A percentile compares a stretch with the other conserved stretches of the same genome.
These are phyloP conservation scores for Annulohypoxylon truncatum DNA, from an alignment of 2,329 filamentous ascomycete species.

Conservation along the genomic window DNA sequence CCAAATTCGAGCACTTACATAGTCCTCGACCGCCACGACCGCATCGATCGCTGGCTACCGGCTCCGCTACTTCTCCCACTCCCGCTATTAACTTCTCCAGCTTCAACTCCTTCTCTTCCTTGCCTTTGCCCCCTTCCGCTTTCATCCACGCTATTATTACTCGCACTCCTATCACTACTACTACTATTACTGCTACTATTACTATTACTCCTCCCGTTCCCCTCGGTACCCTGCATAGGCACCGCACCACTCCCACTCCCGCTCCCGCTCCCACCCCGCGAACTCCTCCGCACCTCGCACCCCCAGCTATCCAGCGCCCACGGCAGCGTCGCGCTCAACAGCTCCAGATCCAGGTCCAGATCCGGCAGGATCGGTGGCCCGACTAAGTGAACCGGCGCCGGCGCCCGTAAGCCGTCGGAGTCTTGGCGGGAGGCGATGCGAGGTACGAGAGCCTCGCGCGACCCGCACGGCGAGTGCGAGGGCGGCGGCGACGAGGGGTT, in stretches of 20 bases:
- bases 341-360: constrained; percentile 30
- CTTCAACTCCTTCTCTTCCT: neutral
- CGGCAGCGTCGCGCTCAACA: constrained; percentile 30
- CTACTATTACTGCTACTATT: neutral
- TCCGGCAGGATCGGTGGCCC: constrained; percentile 35
- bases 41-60: neutral
- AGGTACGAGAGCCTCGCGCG: neutral
- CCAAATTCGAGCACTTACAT: constrained; percentile 3
- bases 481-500: no score
- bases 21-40: constrained; percentile 19
- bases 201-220: neutral
- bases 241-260: neutral
- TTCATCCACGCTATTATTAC: neutral
- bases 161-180: neutral
- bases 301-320: constrained; percentile 29
- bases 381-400: constrained; percentile 17
- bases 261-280: neutral
- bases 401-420: neutral
- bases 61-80: neutral
- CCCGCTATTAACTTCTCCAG: neutral
- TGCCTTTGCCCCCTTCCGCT: neutral
- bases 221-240: neutral
- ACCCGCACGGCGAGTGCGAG: neutral
- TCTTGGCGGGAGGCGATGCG: neutral
- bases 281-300: constrained; percentile 1